These are phyloP conservation scores for Arthrobotrys megalospora DNA, from an alignment of 2,329 filamentous ascomycete genomes.

Conservation along the genomic window DNA sequence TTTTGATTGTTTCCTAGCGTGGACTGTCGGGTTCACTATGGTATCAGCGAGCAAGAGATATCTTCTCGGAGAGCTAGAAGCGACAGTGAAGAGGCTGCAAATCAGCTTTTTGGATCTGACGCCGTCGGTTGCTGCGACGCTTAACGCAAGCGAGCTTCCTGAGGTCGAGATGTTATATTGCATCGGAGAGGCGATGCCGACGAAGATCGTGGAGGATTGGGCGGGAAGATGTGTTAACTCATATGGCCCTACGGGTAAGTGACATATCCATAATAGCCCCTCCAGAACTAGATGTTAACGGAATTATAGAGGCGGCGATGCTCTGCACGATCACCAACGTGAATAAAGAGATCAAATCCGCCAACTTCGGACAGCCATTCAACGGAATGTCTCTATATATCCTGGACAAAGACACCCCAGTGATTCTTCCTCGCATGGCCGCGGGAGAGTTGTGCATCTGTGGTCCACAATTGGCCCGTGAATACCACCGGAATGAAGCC, in stretches of 20 bases:
- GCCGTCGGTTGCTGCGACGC: constrained; percentile 68
- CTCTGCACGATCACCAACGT: constrained; percentile 69
- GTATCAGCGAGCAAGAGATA: constrained; percentile 67
- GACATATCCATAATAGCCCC: not conserved
- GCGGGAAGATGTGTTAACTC: constrained; percentile 68
- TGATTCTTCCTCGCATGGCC: constrained; percentile 67
- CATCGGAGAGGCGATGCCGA: constrained; percentile 69
- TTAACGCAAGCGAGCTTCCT: constrained; percentile 66
- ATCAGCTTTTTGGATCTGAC: constrained; percentile 68
- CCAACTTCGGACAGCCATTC: constrained; percentile 69
- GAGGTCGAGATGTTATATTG: constrained; percentile 69
- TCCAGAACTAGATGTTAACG: constrained; percentile 19
- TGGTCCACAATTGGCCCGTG: constrained; percentile 69
- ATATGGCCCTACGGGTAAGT: constrained; percentile 67
- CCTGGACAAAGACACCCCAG: constrained; percentile 65
- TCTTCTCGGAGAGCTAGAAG: constrained; percentile 67
- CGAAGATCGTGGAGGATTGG: constrained; percentile 67
- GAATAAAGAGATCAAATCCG: constrained; percentile 65
- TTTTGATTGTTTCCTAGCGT: constrained; percentile 70
- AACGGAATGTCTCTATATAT: constrained; percentile 68
- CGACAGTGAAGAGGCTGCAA: constrained; percentile 66
- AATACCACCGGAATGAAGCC: constrained; percentile 66
- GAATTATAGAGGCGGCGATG: constrained; percentile 68
- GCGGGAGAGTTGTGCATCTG: constrained; percentile 70
- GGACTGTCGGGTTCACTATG: constrained; percentile 69